Evolutionary conservation across 2,329 filamentous ascomycete species (phyloP).

Genomic region (Scytalidium sp.): DNA sequence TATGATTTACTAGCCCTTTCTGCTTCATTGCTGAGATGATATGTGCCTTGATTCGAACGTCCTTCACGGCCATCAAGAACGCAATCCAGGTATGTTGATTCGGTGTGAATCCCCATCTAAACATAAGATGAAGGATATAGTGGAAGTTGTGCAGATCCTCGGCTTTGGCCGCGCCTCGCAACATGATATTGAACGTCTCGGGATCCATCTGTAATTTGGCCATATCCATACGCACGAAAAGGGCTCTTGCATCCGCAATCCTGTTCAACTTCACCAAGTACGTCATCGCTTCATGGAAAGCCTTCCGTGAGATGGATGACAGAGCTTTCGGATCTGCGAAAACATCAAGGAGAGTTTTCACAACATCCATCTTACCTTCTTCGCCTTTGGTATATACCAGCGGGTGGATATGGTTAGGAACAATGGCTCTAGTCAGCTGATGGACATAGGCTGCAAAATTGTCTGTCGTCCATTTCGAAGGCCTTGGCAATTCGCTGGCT

Average conservation of each 20-base stretch:
- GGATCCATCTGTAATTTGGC: conserved; percentile 27
- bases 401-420: conserved; percentile 15
- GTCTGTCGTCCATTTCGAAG: conserved; percentile 26
- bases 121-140: conserved; percentile 35
- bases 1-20: conserved; percentile 16
- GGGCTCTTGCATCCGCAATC: conserved; percentile 25
- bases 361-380: conserved; percentile 15
- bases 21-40: conserved; percentile 18
- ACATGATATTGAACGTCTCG: conserved; percentile 41
- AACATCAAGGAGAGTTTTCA: conserved; percentile 23
- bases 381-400: conserved; percentile 13
- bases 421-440: conserved; percentile 28
- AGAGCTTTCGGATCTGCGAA: conserved; percentile 30
- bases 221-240: conserved; percentile 33
- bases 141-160: conserved; percentile 37
- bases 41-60: conserved; percentile 13
- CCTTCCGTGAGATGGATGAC: conserved; percentile 33
- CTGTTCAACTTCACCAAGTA: conserved; percentile 33
- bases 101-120: conserved; percentile 31
- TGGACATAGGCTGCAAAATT: conserved; percentile 36
- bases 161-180: conserved; percentile 32
- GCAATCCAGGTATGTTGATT: conserved; percentile 39
- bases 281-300: conserved; percentile 36
- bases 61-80: conserved; percentile 26
- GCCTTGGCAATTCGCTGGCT: conserved; percentile 13